Evolutionary conservation across 164 flowering plant genomes (phyloP).

Genomic region (Nymphaea thermarum): DNA sequence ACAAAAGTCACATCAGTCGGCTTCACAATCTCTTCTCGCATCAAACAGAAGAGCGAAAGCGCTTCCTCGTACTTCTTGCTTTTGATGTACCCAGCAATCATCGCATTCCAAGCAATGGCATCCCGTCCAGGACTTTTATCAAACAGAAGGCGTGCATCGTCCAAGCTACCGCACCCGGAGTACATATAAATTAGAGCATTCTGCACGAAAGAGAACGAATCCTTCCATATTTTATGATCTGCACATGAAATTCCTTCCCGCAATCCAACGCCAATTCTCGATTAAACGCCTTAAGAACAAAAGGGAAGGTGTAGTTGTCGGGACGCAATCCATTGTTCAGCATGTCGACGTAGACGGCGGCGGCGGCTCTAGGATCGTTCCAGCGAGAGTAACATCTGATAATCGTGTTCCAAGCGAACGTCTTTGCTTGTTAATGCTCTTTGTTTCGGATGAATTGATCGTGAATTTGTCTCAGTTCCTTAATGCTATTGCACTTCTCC

Average conservation of each 20-base stretch:
- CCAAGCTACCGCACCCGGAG: slow-evolving; percentile 19
- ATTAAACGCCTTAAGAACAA: slow-evolving; percentile 35
- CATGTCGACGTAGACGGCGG: slow-evolving; percentile 27
- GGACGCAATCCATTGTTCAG: slow-evolving; percentile 16
- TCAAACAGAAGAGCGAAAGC: slow-evolving; percentile 26
- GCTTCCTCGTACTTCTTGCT: slow-evolving; percentile 25
- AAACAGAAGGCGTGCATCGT: slow-evolving; percentile 29
- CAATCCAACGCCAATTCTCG: slow-evolving; percentile 10
- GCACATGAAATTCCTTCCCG: slow-evolving; percentile 31
- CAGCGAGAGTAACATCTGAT: slow-evolving; percentile 34
- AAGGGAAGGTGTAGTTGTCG: slow-evolving; percentile 39
- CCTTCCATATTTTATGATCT: slow-evolving; percentile 30
- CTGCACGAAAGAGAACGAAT: slow-evolving; percentile 26
- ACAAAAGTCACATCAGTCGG: slow-evolving; percentile 35
- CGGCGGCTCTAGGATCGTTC: slow-evolving; percentile 15
- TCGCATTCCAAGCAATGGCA: slow-evolving; percentile 34
- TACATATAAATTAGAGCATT: slow-evolving; percentile 35
- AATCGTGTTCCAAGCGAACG: slow-evolving; percentile 38
- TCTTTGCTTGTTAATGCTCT: slow-evolving; percentile 18
- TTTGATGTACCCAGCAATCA: slow-evolving; percentile 41
- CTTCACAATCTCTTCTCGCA: slow-evolving; percentile 25
- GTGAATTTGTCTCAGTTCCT: slow-evolving; percentile 31
- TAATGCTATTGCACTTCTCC: slow-evolving; percentile 21
- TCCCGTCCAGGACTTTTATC: slow-evolving; percentile 22
- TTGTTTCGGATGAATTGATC: slow-evolving; percentile 23